phyloP scores from a whole-genome alignment of 2,329 filamentous ascomycete genomes.

The Rhytidhysteron rufulum region DNA sequence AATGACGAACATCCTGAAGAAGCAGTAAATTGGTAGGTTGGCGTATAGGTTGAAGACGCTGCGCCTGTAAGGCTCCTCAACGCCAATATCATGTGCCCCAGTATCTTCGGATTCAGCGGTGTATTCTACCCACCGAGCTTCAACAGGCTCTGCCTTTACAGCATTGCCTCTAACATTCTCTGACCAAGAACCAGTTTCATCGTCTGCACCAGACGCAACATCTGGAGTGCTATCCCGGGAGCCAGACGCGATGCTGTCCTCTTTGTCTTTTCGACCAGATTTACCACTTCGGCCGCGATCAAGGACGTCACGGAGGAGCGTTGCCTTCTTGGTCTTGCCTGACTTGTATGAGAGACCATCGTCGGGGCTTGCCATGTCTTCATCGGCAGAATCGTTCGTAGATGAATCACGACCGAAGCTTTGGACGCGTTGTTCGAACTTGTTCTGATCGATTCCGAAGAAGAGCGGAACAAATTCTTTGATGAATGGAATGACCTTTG shows the following conservation, averaged over 20 bases:
- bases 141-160: slow-evolving; percentile 59
- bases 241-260: slow-evolving; percentile 70
- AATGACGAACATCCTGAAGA: slow-evolving; percentile 90
- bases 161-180: slow-evolving; percentile 54
- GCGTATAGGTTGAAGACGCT: slow-evolving; percentile 85
- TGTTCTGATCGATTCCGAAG: slow-evolving; percentile 46
- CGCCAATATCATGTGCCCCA: slow-evolving; percentile 62
- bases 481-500: slow-evolving; percentile 44
- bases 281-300: slow-evolving; percentile 71
- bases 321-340: slow-evolving; percentile 62
- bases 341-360: slow-evolving; percentile 65
- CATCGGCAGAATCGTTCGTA: slow-evolving; percentile 54
- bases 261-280: slow-evolving; percentile 67
- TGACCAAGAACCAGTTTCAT: slow-evolving; percentile 63
- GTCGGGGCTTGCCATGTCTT: slow-evolving; percentile 65
- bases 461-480: slow-evolving; percentile 49
- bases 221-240: slow-evolving; percentile 91
- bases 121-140: slow-evolving; percentile 61
- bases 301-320: slow-evolving; percentile 79
- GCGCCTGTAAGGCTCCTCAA: slow-evolving; percentile 76
- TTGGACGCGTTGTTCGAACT: slow-evolving; percentile 66
- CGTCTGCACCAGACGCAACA: slow-evolving; percentile 70
- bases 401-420: slow-evolving; percentile 35
- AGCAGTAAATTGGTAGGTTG: slow-evolving; percentile 88
- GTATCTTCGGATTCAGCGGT: slow-evolving; percentile 53